These are phyloP conservation scores for Phoma herbarum DNA, from an alignment of 2,329 filamentous ascomycete genomes.

Conservation along the genomic window DNA sequence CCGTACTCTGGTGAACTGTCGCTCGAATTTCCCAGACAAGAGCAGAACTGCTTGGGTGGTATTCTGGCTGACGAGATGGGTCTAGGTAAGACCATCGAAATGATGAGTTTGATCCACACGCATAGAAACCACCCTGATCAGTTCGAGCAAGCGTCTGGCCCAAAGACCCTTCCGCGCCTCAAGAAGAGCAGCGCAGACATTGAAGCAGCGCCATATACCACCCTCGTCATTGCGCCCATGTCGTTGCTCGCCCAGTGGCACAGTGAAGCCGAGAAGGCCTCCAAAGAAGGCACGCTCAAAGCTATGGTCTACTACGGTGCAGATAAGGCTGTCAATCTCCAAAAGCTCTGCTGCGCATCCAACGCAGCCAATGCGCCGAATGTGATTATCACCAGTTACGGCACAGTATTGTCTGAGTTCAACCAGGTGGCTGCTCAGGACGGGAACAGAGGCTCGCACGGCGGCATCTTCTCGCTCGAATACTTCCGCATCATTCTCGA, in stretches of 20 bases:
- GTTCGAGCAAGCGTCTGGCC: slow-evolving; percentile 50
- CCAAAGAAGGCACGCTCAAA: slow-evolving; percentile 81
- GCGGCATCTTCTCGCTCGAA: slow-evolving; percentile 84
- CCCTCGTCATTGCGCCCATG: slow-evolving; percentile 95
- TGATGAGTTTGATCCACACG: slow-evolving; percentile 91
- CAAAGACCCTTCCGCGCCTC: slow-evolving; percentile 70
- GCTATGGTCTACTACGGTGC: slow-evolving; percentile 90
- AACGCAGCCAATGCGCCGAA: slow-evolving; percentile 83
- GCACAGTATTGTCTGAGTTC: slow-evolving; percentile 89
- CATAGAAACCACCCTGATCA: slow-evolving; percentile 69
- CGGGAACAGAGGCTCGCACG: slow-evolving; percentile 70
- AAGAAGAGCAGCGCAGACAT: slow-evolving; percentile 66
- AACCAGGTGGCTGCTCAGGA: slow-evolving; percentile 73
- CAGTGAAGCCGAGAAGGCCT: slow-evolving; percentile 91
- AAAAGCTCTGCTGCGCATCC: slow-evolving; percentile 76
- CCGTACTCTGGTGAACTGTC: slow-evolving; percentile 96
- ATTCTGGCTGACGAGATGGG: slow-evolving; percentile 98
- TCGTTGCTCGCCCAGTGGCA: slow-evolving; percentile 97
- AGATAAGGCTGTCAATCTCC: slow-evolving; percentile 82
- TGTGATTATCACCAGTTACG: slow-evolving; percentile 94
- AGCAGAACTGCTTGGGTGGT: slow-evolving; percentile 92
- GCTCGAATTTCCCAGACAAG: slow-evolving; percentile 88
- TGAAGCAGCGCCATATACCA: slow-evolving; percentile 82
- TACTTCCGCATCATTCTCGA: slow-evolving; percentile 97
- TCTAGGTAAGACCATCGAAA: slow-evolving; percentile 96